Conservation (phyloP, 768 basidiomycete genomes). For the Russula virescens region DNA sequence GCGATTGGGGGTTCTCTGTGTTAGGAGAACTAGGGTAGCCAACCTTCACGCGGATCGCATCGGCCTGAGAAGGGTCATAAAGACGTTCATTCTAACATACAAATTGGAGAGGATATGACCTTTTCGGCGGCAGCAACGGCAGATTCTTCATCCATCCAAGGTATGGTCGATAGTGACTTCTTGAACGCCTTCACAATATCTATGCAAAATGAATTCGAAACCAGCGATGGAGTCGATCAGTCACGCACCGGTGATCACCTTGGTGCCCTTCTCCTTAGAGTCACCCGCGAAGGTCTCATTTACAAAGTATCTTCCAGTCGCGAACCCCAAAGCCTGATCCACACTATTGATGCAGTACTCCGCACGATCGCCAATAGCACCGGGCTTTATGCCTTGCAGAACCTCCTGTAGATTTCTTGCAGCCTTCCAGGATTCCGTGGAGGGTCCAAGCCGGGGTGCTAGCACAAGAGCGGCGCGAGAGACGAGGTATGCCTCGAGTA, state of each 20-base stretch:
- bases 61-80: conserved; percentile 44
- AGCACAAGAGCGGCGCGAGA: conserved; percentile 65
- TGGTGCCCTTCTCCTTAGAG: conserved; percentile 73
- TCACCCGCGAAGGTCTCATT: conserved; percentile 74
- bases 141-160: conserved; percentile 90
- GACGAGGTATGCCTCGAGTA: conserved; percentile 84
- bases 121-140: conserved; percentile 80
- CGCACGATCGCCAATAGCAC: conserved; percentile 73
- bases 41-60: conserved; percentile 82
- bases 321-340: conserved; percentile 76
- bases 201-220: conserved; percentile 26
- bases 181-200: conserved; percentile 84
- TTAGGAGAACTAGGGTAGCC: conserved; percentile 89
- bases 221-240: too few relatives aligned
- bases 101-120: conserved; percentile 35
- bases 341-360: conserved; percentile 77
- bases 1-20: conserved; percentile 60
- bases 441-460: conserved; percentile 64
- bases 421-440: conserved; percentile 75
- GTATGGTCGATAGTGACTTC: conserved; percentile 58
- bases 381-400: conserved; percentile 81
- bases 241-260: conserved; percentile 68
- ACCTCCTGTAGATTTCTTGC: conserved; percentile 63
- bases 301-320: conserved; percentile 85
- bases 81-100: background rate